Evolutionary conservation across 1,284 basidiomycete species (phyloP).

Genomic region (Ustilago crameri): DNA sequence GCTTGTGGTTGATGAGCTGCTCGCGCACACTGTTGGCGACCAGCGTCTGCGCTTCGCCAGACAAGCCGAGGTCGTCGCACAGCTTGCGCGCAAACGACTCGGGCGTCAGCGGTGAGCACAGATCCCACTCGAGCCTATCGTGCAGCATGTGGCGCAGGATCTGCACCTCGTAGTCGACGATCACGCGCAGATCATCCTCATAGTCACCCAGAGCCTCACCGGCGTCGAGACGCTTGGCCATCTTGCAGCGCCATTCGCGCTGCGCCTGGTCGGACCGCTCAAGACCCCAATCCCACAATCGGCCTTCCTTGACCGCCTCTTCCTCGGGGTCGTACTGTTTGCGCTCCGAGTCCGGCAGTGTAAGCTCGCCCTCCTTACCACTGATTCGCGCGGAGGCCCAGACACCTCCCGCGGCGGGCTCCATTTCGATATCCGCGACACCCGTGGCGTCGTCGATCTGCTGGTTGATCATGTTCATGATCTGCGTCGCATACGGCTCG

Average conservation of each 20-base stretch:
- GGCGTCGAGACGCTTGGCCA: constrained; percentile 32
- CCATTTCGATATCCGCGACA: constrained; percentile 52
- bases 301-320: constrained; percentile 33
- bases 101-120: constrained; percentile 89
- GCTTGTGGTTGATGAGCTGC: constrained; percentile 90
- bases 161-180: constrained; percentile 85
- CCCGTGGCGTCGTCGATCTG: constrained; percentile 89
- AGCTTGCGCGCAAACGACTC: constrained; percentile 84
- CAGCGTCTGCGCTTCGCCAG: constrained; percentile 86
- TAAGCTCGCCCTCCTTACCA: constrained; percentile 23
- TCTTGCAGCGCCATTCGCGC: constrained; percentile 32
- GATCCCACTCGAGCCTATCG: constrained; percentile 98
- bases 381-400: constrained; percentile 35
- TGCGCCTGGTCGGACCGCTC: constrained; percentile 21
- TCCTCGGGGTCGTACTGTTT: constrained; percentile 33
- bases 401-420: constrained; percentile 40
- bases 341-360: constrained; percentile 14
- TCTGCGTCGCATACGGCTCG: constrained; percentile 77
- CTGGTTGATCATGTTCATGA: constrained; percentile 85
- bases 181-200: constrained; percentile 64
- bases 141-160: constrained; percentile 88
- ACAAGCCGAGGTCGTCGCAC: constrained; percentile 85
- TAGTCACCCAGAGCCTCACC: constrained; percentile 44
- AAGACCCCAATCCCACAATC: constrained; percentile 43
- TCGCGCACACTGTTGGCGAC: constrained; percentile 93